These are phyloP conservation scores for Boletus sp. DNA, from an alignment of 768 basidiomycete genomes.

Conservation along the genomic window DNA sequence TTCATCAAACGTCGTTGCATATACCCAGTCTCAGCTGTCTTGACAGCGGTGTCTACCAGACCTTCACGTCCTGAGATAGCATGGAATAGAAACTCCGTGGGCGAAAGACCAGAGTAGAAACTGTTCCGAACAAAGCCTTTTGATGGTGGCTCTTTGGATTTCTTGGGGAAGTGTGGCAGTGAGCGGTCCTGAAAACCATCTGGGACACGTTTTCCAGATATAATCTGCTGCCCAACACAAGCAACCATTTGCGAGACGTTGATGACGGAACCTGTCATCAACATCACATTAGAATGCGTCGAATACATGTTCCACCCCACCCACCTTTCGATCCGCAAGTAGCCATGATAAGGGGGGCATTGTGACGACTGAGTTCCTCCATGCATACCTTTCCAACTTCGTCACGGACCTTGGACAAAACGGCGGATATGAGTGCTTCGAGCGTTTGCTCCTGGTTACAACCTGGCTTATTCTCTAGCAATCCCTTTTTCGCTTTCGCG, in stretches of 20 bases:
- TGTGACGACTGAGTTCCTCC: constrained; percentile 95
- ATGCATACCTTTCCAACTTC: constrained; percentile 97
- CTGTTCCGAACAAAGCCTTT: constrained; percentile 98
- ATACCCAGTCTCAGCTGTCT: constrained; percentile 99
- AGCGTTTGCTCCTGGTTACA: constrained; percentile 96
- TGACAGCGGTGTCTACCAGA: constrained; percentile 98
- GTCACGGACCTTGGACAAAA: constrained; percentile 92
- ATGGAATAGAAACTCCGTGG: constrained; percentile 98
- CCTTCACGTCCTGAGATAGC: constrained; percentile 99
- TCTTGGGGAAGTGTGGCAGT: constrained; percentile 97
- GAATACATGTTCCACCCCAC: constrained; percentile 6
- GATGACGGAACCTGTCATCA: constrained; percentile 86
- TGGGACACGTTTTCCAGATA: constrained; percentile 95
- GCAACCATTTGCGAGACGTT: constrained; percentile 99
- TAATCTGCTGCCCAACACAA: constrained; percentile 99
- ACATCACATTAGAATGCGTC: not conserved
- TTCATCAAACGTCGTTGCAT: constrained; percentile 99
- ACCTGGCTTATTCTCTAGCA: constrained; percentile 95
- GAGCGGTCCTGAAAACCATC: constrained; percentile 99
- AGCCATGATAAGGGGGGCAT: constrained; percentile 98
- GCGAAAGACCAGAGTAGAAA: constrained; percentile 88
- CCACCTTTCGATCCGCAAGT: constrained; percentile 97
- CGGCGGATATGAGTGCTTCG: constrained; percentile 92
- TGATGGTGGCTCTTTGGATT: constrained; percentile 91
- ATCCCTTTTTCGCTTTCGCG: constrained; percentile 83